Evolutionary conservation across 495 filamentous ascomycete genomes (phyloP), one percentile per base, ranked within the genome.

Genomic region (Astrocystis sublimbata): DNA sequence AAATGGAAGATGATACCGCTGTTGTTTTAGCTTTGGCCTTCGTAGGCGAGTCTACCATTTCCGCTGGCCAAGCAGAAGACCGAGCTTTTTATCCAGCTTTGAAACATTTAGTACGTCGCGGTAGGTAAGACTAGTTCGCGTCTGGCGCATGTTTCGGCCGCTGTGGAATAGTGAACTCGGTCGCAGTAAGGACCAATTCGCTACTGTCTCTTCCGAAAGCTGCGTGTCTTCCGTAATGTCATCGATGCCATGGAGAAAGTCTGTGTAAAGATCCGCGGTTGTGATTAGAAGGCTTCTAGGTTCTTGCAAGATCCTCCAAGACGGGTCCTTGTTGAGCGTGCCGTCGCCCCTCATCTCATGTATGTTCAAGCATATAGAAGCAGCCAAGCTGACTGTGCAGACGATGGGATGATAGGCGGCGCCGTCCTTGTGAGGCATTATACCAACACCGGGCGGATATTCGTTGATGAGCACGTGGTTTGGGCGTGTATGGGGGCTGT

Each of bases 401-500:
- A 97, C 93, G 28, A 96, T 83, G 2, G 90, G 89, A 65, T 89
- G 79, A 70, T 98, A 98, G 1, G 93, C 92, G 1, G 81, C 72
- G 1, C 94, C 94, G 68, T 98, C 94, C 75, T 98, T 93, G 70
- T 98, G 94, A 55, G 93, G 86, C 90, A 97, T 93, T 62, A 98
- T 98, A 6, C 94, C 94, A 65, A 96, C 89, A 1, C 91, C 91
- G 0, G 91, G 86, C 1, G 74, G 75, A 74, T 98, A 98, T 74
- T 97, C 92, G 68, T 98, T 98, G 41, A 98, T 84, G 17, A 98
- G 81, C 47, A 94, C 89, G 78, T 98, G 94, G 63, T 98, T 98
- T 31, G 93, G 92, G 3, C 74, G 78, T 9, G 75, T 61, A 66
- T 97, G 93, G 26, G 93, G 90, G 24, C 91, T 84, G 19, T 81